phyloP scores from a whole-genome alignment of 2,329 filamentous ascomycete species.

The Chaetoscypha palmicola region DNA sequence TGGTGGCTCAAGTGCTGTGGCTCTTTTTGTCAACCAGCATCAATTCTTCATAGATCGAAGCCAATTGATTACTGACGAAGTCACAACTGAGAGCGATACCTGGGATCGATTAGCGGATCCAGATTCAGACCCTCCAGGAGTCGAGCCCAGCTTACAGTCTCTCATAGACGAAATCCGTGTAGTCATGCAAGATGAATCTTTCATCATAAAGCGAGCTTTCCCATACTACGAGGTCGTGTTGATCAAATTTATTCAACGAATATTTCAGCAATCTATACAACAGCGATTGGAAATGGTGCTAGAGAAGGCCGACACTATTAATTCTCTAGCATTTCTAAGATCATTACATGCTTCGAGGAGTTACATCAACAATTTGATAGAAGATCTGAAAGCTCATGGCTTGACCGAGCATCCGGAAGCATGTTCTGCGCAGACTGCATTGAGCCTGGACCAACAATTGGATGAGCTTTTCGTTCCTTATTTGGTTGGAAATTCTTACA shows the following conservation, averaged over 20 bases:
- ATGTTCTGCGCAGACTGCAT: constrained; percentile 76
- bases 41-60: constrained; percentile 98
- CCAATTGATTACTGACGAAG: constrained; percentile 73
- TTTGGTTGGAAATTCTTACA: constrained; percentile 61
- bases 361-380: constrained; percentile 80
- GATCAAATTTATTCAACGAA: constrained; percentile 84
- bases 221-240: constrained; percentile 94
- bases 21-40: constrained; percentile 95
- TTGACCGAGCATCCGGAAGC: constrained; percentile 92
- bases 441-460: constrained; percentile 65
- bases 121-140: constrained; percentile 81
- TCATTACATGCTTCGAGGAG: constrained; percentile 84
- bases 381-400: constrained; percentile 90
- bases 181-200: constrained; percentile 93
- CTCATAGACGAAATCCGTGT: constrained; percentile 91
- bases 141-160: constrained; percentile 87
- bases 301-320: constrained; percentile 88
- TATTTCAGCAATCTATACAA: constrained; percentile 97
- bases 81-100: constrained; percentile 48
- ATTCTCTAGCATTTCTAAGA: constrained; percentile 83
- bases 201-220: constrained; percentile 93
- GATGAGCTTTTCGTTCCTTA: constrained; percentile 73
- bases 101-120: constrained; percentile 95
- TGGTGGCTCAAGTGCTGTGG: constrained; percentile 90
- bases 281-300: constrained; percentile 92